Evolutionary conservation across 2,329 filamentous ascomycete species (phyloP), one percentile per base, ranked within the genome.

Genomic region (Exophiala mesophila): DNA sequence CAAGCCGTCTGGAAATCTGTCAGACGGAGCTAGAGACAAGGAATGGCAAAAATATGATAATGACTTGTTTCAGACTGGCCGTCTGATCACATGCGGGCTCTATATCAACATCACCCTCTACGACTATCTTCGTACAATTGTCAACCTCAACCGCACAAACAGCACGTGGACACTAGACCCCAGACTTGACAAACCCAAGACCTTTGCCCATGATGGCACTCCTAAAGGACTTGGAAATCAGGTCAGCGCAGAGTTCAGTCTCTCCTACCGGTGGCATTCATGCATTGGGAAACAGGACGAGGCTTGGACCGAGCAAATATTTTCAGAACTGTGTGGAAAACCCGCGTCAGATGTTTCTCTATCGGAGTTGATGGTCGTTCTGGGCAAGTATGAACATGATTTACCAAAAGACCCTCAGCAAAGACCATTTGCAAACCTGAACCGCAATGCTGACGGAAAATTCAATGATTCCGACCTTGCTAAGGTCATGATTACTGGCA

Each of bases 211-310:
- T 21, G 63, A 74, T 2, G 74, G 77, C 1, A 77, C 83, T 0
- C 78, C 84, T 33, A 73, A 80, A 18, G 87, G 85, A 32, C 78
- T 83, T 0, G 88, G 88, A 38, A 94, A 90, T 56, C 80, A 83
- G 51, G 85, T 89, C 2, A 89, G 85, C 0, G 85, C 83, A 3
- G 88, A 94, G 67, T 94, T 94, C 71, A 92, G 90, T 59, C 72
- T 94, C 7, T 83, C 84, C 51, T 94, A 94, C 61, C 76, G 87
- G 48, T 94, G 86, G 85, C 87, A 94, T 66, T 87, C 85, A 3
- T 81, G 82, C 55, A 83, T 90, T 53, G 75, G 73, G 16, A 75
- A 79, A 43, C 80, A 77, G 49, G 87, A 94, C 57, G 86, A 90
- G 57, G 73, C 79, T 51, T 94, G 86, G 86, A 83, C 87, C n/a